These are phyloP conservation scores for Lodderomyces pseudojiufengensis DNA, from an alignment of 1,139 yeast species.

Conservation along the genomic window DNA sequence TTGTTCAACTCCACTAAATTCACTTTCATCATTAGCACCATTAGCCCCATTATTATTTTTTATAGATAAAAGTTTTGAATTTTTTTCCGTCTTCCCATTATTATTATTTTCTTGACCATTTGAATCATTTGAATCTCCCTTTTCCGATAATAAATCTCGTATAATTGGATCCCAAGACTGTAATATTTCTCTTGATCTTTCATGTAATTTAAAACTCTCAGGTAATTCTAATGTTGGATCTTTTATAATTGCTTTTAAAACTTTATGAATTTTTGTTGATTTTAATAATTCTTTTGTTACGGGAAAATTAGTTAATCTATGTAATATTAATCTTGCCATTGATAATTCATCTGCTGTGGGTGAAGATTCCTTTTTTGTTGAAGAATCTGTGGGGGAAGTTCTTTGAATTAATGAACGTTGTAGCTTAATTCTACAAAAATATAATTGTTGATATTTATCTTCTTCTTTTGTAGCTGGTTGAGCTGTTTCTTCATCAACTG, in stretches of 20 bases:
- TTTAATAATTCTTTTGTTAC: constrained; percentile 53
- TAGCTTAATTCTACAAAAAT: constrained; percentile 46
- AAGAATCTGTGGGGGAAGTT: constrained; percentile 36
- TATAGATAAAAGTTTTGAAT: constrained; percentile 1
- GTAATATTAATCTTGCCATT: constrained; percentile 49
- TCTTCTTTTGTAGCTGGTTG: constrained; percentile 21
- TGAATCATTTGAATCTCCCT: constrained; percentile 15
- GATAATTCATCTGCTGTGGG: constrained; percentile 54
- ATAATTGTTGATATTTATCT: constrained; percentile 44
- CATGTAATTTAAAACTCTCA: constrained; percentile 47
- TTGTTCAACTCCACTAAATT: constrained; percentile 22
- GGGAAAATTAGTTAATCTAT: constrained; percentile 47
- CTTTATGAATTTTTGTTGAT: constrained; percentile 54
- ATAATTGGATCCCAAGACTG: constrained; percentile 42
- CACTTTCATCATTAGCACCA: constrained; percentile 28
- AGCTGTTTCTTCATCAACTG: constrained; percentile 2
- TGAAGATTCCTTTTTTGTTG: not conserved
- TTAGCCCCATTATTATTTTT: constrained; percentile 1
- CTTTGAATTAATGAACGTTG: constrained; percentile 45
- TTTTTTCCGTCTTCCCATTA: constrained; percentile 6
- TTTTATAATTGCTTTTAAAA: constrained; percentile 45
- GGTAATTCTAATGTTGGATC: constrained; percentile 41
- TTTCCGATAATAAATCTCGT: constrained; percentile 35
- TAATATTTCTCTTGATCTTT: constrained; percentile 41
- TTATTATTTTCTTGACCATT: constrained; percentile 8